These are phyloP conservation scores for Aspergillus aculeatus DNA, from an alignment of 2,329 filamentous ascomycete species.

Conservation along the genomic window DNA sequence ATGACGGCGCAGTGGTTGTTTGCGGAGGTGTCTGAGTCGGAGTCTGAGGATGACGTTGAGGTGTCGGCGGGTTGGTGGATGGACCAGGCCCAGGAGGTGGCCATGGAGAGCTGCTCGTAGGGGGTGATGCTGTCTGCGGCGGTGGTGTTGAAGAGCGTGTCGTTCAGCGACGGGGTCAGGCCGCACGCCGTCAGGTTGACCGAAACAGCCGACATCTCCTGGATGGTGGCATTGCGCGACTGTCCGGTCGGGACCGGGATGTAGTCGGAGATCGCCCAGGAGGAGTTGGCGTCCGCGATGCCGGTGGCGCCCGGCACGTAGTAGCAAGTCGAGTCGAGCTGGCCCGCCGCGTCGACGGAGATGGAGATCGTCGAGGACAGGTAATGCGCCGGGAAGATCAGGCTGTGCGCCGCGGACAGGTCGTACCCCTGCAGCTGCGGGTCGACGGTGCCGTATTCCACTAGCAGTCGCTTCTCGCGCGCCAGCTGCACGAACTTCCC, in stretches of 20 bases:
- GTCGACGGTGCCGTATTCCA: conserved; percentile 58
- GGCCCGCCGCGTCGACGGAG: conserved; percentile 38
- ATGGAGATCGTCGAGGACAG: conserved; percentile 42
- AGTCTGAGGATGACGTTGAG: conserved; percentile 23
- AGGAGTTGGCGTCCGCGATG: conserved; percentile 51
- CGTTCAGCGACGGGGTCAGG: conserved; percentile 60
- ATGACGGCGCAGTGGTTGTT: conserved; percentile 58
- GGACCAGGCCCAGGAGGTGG: conserved; percentile 62
- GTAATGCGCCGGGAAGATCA: conserved; percentile 53
- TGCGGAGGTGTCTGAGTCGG: conserved; percentile 24
- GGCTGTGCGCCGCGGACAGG: conserved; percentile 48
- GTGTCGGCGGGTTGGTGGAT: conserved; percentile 54
- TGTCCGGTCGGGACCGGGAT: conserved; percentile 29
- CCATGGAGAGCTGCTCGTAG: conserved; percentile 53
- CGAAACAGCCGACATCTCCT: conserved; percentile 34
- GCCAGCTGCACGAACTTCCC: conserved; percentile 58
- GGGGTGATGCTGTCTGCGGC: conserved; percentile 47
- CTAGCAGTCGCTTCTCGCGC: conserved; percentile 53
- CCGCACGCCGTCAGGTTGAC: conserved; percentile 55
- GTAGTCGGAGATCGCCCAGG: conserved; percentile 49
- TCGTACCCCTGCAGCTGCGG: conserved; percentile 58
- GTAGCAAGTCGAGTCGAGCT: conserved; percentile 54
- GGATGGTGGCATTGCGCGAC: conserved; percentile 26
- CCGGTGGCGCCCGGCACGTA: conserved; percentile 44
- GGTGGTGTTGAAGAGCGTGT: conserved; percentile 52